Evolutionary conservation across 2,329 filamentous ascomycete species (phyloP), one percentile per base, ranked within the genome.

Genomic region (Clarireedia homoeocarpa): DNA sequence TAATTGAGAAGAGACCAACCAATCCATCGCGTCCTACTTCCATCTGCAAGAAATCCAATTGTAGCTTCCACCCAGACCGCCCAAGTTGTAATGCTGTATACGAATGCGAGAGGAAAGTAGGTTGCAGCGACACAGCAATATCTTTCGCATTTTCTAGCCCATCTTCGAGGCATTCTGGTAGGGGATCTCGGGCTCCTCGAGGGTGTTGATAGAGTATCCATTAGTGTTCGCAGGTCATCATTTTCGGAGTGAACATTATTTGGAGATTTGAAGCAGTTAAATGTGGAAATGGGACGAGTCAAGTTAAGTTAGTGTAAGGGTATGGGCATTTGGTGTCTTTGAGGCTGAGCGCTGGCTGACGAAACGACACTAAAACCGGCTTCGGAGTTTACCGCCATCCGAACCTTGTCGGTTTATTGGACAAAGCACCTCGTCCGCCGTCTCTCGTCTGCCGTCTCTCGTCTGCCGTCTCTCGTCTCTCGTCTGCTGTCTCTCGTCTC

Each of bases 71-170:
- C 91, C 79, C 88, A 96, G n/a, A 87, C 82, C 2, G 90, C 91
- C 94, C 94, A 99, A 10, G 87, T 87, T n/a, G 90, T 92, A 63
- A 96, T 72, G 55, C 86, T 81, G 68, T 96, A 96, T 57, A 97
- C 89, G 69, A 97, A 96, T 27, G 76, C 76, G 17, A 97, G 78
- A n/a, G 92, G 92, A 63, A 95, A 89, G 71, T 91, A 96, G 26
- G 83, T 88, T 53, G 87, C 78, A 59, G 84, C 81, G 45, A 79
- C 75, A 74, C 91, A 97, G 77, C 91, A 96, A 67, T 82, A 85
- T 50, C 91, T 86, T 77, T 96, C 91, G 66, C 88, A 77, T 70
- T 79, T 82, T 61, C 87, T 79, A 49, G 82, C 85, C 76, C 82
- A 88, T 61, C 61, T 63, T 65, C 79, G 79, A 68, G 76, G 72